Conservation (phyloP, 805 yeast genomes). For the Sugiyamaella valdiviana region DNA sequence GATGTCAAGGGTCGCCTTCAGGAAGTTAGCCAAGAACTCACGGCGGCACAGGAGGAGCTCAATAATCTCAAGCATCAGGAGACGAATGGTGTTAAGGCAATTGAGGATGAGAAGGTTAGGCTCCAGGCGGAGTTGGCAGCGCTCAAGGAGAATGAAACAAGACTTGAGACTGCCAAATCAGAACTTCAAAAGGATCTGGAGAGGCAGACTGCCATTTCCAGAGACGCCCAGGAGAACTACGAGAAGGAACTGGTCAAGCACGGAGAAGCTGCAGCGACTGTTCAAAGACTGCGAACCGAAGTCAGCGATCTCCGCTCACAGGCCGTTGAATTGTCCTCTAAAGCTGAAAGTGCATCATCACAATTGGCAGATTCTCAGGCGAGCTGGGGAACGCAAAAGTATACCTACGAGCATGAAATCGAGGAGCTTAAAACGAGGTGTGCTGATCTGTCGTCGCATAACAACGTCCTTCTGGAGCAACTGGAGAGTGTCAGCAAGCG, state of each 20-base stretch:
- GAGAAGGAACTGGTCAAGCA: conserved; percentile 50
- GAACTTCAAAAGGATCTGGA: conserved; percentile 33
- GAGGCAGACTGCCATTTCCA: conserved; percentile 42
- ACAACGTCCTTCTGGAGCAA: conserved; percentile 61
- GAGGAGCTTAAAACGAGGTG: conserved; percentile 40
- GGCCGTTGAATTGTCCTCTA: conserved; percentile 24
- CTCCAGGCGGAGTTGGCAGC: conserved; percentile 16
- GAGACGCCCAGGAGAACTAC: conserved; percentile 48
- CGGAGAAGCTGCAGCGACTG: conserved; percentile 42
- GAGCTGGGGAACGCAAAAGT: conserved; percentile 43
- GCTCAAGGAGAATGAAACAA: conserved; percentile 26
- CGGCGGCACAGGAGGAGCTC: conserved; percentile 20
- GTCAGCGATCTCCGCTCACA: conserved; percentile 28
- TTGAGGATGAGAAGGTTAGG: conserved; percentile 21
- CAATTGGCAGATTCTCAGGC: conserved; percentile 35
- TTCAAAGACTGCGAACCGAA: conserved; percentile 37
- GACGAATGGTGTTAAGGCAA: conserved; percentile 22
- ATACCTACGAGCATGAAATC: conserved; percentile 43
- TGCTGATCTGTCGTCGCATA: conserved; percentile 60
- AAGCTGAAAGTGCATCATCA: conserved; percentile 30
- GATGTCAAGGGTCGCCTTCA: conserved; percentile 18
- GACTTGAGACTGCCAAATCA: conserved; percentile 30
- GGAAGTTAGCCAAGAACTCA: conserved; percentile 16
- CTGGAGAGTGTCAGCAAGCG: conserved; percentile 40
- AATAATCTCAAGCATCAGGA: conserved; percentile 12